Evolutionary conservation across 148 eudicot species (phyloP), one percentile per base, ranked within the genome.

Genomic region (Silene latifolia): DNA sequence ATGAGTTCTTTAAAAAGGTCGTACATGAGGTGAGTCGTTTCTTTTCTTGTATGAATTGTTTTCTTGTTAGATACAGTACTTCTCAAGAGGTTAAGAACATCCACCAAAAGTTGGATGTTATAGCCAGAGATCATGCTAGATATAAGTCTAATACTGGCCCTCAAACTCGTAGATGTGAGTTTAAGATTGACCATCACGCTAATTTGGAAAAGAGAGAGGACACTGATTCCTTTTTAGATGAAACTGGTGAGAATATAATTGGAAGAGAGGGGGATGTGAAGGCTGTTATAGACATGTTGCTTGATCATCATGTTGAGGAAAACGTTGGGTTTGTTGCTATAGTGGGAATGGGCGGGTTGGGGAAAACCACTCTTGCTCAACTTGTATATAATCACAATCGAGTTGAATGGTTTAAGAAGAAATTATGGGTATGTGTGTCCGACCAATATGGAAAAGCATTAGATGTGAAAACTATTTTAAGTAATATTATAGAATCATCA

Each of bases 61-160:
- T 66, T 10, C 69, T 66, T 35, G 23, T 35, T 66, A 66, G 51
- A 35, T 66, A 66, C 19, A 66, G 39, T 64, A 64, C 69, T 66
- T 66, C 21, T 35, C 47, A 17, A 39, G 69, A 39, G 21, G 48
- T 66, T 39, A 66, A 66, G 69, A 35, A 0, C 51, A 66, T 66
- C 5, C 69, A 66, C 0, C 69, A 39, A 66, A 66, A 66, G 51
- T 66, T 66, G 69, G 48, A 35, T 66, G 69, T 13, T 39, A 66
- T 35, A 35, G 69, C 69, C n/a, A 35, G 2, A 3, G 48, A 66
- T 66, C 69, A 17, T 17, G 48, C 4, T 3, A 66, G 51, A 18
- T 66, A 66, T 18, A 20, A 48, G 17, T 48, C 12, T 48, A 48
- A 48, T 1, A 0, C 7, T 48, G 54, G 7, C 13, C 17, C 17